A percentile compares a stretch with the other conserved stretches of the same genome.
phyloP scores from a whole-genome alignment of 805 yeast genomes.

The Cyberlindnera americana region DNA sequence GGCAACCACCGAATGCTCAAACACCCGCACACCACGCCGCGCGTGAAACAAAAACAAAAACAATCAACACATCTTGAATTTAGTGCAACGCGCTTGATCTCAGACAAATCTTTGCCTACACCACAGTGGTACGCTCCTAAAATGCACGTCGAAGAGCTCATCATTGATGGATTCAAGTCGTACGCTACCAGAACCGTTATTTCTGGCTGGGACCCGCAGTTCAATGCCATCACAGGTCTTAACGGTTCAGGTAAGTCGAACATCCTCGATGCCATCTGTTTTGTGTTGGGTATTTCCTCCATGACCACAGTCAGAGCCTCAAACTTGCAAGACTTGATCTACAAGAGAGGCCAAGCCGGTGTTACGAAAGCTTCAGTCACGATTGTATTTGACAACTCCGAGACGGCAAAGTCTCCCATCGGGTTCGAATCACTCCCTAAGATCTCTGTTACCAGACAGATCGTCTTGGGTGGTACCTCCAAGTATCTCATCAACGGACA shows the following conservation, averaged over 20 bases:
- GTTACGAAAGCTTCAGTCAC: conserved; percentile 96
- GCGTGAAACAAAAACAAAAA: conserved; percentile 17
- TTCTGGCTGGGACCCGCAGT: conserved; percentile 92
- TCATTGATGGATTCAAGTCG: conserved; percentile 96
- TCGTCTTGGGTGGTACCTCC: conserved; percentile 85
- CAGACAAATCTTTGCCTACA: no score
- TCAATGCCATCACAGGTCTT: conserved; percentile 95
- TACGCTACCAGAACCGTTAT: conserved; percentile 96
- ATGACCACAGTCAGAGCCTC: conserved; percentile 95
- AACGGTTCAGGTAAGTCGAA: conserved; percentile 98
- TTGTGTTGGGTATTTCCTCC: conserved; percentile 93
- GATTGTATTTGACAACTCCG: conserved; percentile 87
- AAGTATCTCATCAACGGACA: conserved; percentile 94
- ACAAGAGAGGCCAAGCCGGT: conserved; percentile 97
- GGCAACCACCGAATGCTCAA: no score
- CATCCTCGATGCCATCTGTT: conserved; percentile 94
- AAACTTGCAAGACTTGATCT: conserved; percentile 87
- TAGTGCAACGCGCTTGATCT: conserved; percentile 1
- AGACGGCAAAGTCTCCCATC: conserved; percentile 72
- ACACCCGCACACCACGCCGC: conserved; percentile 14
- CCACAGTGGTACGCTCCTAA: no score
- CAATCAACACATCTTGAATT: background rate
- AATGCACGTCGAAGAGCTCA: conserved; percentile 81
- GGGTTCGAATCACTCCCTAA: conserved; percentile 77
- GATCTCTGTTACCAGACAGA: conserved; percentile 88